Percentiles rank a stretch among this genome's conserved stretches.
Conservation (phyloP, 2,329 filamentous ascomycete species). For the Fusarium virguliforme region DNA sequence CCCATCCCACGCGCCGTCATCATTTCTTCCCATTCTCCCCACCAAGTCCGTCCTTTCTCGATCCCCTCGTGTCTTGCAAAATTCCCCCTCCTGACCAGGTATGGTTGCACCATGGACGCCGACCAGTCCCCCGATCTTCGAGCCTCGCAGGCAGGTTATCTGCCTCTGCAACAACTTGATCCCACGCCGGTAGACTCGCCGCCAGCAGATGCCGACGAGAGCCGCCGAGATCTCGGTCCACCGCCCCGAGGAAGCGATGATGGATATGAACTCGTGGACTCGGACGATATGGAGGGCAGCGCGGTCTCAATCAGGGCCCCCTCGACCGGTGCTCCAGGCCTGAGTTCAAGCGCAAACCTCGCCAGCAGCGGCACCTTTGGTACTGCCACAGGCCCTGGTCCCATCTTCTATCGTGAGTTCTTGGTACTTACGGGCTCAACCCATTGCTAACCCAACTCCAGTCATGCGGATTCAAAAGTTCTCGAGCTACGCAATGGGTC, state of each 20-base stretch:
- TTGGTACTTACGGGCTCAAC: not conserved
- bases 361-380: slow-evolving; percentile 16
- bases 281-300: slow-evolving; percentile 55
- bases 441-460: slow-evolving; percentile 28
- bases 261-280: slow-evolving; percentile 48
- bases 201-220: slow-evolving; percentile 63
- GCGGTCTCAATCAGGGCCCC: slow-evolving; percentile 59
- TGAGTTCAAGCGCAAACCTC: slow-evolving; percentile 66
- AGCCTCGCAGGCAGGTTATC: slow-evolving; percentile 57
- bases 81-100: slow-evolving; percentile 18
- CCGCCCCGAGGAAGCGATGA: slow-evolving; percentile 49
- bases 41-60: slow-evolving; percentile 25
- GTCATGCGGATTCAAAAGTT: slow-evolving; percentile 82
- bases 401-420: slow-evolving; percentile 81
- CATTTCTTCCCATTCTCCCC: slow-evolving; percentile 37
- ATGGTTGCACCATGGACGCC: slow-evolving; percentile 47
- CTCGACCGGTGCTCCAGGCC: slow-evolving; percentile 65
- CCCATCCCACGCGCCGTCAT: slow-evolving; percentile 42
- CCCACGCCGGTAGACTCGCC: slow-evolving; percentile 81
- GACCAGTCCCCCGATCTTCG: slow-evolving; percentile 44
- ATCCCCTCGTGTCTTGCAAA: slow-evolving; percentile 13
- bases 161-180: slow-evolving; percentile 83
- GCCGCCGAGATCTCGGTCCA: slow-evolving; percentile 58
- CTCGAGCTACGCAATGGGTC: slow-evolving; percentile 86
- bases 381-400: slow-evolving; percentile 68